Evolutionary conservation across 495 filamentous ascomycete species (phyloP).

Genomic region (Annulohypoxylon bovei): DNA sequence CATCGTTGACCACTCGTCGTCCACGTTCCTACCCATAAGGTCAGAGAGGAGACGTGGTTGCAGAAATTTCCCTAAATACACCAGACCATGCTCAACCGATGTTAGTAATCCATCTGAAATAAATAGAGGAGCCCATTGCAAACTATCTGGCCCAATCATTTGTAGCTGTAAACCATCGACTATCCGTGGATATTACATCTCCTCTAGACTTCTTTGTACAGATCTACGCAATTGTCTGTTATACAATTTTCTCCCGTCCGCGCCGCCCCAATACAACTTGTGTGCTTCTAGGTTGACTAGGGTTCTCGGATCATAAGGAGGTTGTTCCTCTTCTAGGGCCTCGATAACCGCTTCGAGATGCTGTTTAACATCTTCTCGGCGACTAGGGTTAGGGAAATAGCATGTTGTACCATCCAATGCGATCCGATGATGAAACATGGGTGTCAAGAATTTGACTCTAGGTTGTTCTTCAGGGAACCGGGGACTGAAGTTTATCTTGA

Average conservation of each 20-base stretch:
- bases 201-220: constrained; percentile 66
- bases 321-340: constrained; percentile 84
- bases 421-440: constrained; percentile 90
- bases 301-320: constrained; percentile 90
- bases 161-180: not conserved
- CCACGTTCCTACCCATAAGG: constrained; percentile 6
- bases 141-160: not conserved
- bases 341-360: constrained; percentile 89
- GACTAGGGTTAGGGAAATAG: constrained; percentile 71
- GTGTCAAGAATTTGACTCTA: constrained; percentile 79
- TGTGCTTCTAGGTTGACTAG: constrained; percentile 88
- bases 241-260: constrained; percentile 83
- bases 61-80: constrained; percentile 15
- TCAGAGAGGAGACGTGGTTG: constrained; percentile 10
- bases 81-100: constrained; percentile 11
- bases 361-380: constrained; percentile 78
- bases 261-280: constrained; percentile 84
- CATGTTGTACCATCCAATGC: constrained; percentile 80
- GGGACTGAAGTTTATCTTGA: constrained; percentile 84
- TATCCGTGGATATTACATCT: constrained; percentile 35
- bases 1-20: not conserved
- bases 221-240: constrained; percentile 77
- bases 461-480: constrained; percentile 93
- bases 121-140: not conserved
- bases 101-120: constrained; percentile 11